Percentiles rank a stretch among this genome's conserved stretches.
Evolutionary conservation across 768 basidiomycete species (phyloP).

Genomic region (Suillus subluteus): DNA sequence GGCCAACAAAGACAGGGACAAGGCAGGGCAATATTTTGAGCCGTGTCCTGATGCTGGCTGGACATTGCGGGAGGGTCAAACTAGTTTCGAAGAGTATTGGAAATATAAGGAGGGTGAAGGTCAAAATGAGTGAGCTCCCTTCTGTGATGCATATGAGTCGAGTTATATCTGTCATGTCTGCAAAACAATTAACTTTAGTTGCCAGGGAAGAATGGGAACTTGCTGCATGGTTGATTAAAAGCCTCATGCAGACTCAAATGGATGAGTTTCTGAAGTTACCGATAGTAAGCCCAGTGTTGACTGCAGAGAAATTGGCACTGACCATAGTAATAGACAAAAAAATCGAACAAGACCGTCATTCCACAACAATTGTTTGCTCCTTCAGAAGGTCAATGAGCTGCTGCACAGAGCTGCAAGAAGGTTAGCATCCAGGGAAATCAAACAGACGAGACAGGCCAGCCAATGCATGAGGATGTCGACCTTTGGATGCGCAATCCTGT

Average conservation of each 20-base stretch:
- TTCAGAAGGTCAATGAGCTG: constrained; percentile 27
- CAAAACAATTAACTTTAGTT: not conserved
- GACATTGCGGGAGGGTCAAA: not conserved
- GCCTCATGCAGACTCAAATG: constrained; percentile 31
- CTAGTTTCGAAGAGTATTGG: not conserved
- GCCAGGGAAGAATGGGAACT: constrained; percentile 37
- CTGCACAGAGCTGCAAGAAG: constrained; percentile 26
- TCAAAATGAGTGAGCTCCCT: constrained; percentile 23
- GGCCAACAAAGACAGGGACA: too few species aligned
- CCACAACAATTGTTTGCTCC: constrained; percentile 26
- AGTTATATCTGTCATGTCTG: too few species aligned
- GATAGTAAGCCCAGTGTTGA: not conserved
- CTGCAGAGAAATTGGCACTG: constrained; percentile 12
- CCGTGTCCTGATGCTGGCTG: not conserved
- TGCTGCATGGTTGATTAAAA: constrained; percentile 35
- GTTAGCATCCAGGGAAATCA: constrained; percentile 24
- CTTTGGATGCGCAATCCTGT: constrained; percentile 22
- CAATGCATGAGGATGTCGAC: constrained; percentile 21
- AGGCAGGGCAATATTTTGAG: not conserved
- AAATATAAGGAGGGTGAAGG: not conserved
- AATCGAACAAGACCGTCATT: constrained; percentile 23
- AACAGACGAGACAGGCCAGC: constrained; percentile 15
- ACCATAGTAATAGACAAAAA: constrained; percentile 3
- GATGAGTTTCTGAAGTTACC: constrained; percentile 3
- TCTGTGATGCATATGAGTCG: constrained; percentile 14